Evolutionary conservation across 1,284 basidiomycete species (phyloP), one percentile per base, ranked within the genome.

Genomic region (Trametes sp.): DNA sequence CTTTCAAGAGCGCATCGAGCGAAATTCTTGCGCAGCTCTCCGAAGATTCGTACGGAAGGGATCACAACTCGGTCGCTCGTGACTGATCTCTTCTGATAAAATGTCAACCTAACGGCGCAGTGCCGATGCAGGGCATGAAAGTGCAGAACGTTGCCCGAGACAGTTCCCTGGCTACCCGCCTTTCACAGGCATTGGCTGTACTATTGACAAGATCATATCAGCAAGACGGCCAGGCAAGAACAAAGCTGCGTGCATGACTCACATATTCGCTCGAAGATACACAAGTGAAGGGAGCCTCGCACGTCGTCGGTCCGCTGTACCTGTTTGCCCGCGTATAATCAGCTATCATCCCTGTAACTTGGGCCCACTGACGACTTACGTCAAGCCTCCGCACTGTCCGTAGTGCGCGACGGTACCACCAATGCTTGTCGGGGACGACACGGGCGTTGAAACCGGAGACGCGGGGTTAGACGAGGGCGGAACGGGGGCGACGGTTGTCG

Each of bases 121-220:
- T 14, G 16, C 35, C 35, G 10, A 24, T 23, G 24, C 21, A 23
- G 24, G 21, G 23, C 21, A 10, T n/a, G 24, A 24, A 23, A 11
- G 2, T 45, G 11, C 14, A 5, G 42, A 24, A 45, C 21, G n/a
- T n/a, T n/a, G n/a, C n/a, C n/a, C n/a, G n/a, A n/a, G n/a, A n/a
- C n/a, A n/a, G n/a, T n/a, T n/a, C n/a, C n/a, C n/a, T n/a, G n/a
- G n/a, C n/a, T n/a, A n/a, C 38, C 38, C 10, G 8, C 4, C 16
- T 41, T n/a, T n/a, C n/a, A 63, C 59, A 79, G 54, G 63, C 78
- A 80, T 64, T 80, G 78, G 60, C 77, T 80, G 71, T 80, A 80
- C 80, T 79, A 64, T 52, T 28, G 28, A 10, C n/a, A 21, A 35
- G 33, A 29, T 14, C 23, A 21, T 44, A 51, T 49, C 48, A 49